phyloP scores from a whole-genome alignment of 2,329 filamentous ascomycete genomes.

The Zymoseptoria brevis region DNA sequence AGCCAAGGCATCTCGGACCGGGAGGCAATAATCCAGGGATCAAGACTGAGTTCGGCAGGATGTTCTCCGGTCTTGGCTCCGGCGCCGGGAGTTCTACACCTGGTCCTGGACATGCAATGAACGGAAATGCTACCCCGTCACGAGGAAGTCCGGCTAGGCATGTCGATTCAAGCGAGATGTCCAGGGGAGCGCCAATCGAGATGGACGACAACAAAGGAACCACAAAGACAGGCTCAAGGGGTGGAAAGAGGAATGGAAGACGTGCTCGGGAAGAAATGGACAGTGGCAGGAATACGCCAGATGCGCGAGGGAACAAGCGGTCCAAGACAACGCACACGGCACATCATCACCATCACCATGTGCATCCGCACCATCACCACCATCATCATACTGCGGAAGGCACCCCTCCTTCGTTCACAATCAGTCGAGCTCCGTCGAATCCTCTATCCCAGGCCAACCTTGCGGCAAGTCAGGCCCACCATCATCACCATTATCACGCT shows the following conservation, averaged over 20 bases:
- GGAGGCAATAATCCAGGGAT: slow-evolving; percentile 72
- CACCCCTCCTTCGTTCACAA: slow-evolving; percentile 3
- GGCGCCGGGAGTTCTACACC: slow-evolving; percentile 51
- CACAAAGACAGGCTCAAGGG: slow-evolving; percentile 32
- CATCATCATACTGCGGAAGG: slow-evolving; percentile 26
- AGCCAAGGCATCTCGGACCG: slow-evolving; percentile 69
- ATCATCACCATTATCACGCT: slow-evolving; percentile 30
- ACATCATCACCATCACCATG: slow-evolving; percentile 52
- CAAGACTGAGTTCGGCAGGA: slow-evolving; percentile 88
- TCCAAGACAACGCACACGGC: slow-evolving; percentile 41
- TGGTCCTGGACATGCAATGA: slow-evolving; percentile 39
- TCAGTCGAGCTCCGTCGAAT: slow-evolving; percentile 24
- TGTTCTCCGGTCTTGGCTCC: slow-evolving; percentile 87
- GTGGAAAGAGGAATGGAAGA: slow-evolving; percentile 50
- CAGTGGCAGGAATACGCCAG: slow-evolving; percentile 25
- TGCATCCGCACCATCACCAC: slow-evolving; percentile 42
- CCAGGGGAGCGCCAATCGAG: slow-evolving; percentile 23
- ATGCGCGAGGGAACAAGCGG: slow-evolving; percentile 58
- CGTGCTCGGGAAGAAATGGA: slow-evolving; percentile 68
- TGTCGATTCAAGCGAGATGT: slow-evolving; percentile 23
- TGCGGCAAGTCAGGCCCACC: slow-evolving; percentile 17
- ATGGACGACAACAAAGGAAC: slow-evolving; percentile 33
- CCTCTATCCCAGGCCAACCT: slow-evolving; percentile 24
- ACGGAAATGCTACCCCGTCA: slow-evolving; percentile 47
- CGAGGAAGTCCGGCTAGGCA: slow-evolving; percentile 25